Base-by-base conservation (phyloP, 306 rosid species). In the Mimosa pudica region DNA sequence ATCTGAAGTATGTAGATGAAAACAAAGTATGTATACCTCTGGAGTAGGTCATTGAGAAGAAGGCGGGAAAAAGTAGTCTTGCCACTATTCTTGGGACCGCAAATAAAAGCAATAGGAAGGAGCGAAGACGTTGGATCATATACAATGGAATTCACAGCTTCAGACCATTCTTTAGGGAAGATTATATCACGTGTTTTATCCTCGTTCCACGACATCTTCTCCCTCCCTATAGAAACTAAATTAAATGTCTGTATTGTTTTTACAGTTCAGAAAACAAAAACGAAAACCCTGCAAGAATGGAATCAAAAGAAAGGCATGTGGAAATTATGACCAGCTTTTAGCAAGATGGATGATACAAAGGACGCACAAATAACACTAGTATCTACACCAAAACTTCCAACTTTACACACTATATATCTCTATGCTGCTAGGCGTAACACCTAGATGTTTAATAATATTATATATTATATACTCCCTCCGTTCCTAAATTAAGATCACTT, bases 51-150 rank as follows among this genome's bases (percentile, higher is more conserved):
- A 68, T 95, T 95, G 47, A 95, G 85, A 78, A 95, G 96, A 86
- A 92, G 51, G 73, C 97, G 98, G 24, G 98, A 91, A 86, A 95
- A 92, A 30, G 92, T 91, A 78, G 98, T 87, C 71, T 95, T 95
- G 64, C 98, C 98, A 75, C 92, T 84, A 75, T 95, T 95, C 79
- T 90, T 92, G 42, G 97, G 86, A 36, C 98, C 98, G 42, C 98
- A 95, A 8, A 95, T 80, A 35, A 95, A 73, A 82, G 77, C 86
- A 62, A 91, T 75, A 51, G 97, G 92, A 61, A 92, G 89, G 0
- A 72, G 84, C 46, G 90, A 83, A 63, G 87, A 24, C 30, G 30
- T 33, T 58, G 91, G 85, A 41, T 71, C 80, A 61, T 71, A 49
- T 1, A 77, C 88, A 8, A 95, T 88, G 82, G 83, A 82, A 18